Conservation (phyloP, 164 flowering plant species). For the Aristolochia californica region DNA sequence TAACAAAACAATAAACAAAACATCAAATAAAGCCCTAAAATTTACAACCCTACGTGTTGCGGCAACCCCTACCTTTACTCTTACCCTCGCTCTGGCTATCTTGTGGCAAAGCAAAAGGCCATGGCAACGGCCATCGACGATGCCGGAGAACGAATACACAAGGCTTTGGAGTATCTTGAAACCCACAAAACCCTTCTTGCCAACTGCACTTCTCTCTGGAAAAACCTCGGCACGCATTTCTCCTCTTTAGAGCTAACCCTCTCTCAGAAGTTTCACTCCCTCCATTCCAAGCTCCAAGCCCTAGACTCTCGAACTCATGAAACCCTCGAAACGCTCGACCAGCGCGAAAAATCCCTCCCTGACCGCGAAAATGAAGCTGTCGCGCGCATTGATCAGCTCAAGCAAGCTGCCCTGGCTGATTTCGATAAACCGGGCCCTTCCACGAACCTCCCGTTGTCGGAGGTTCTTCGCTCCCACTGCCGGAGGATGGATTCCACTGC, state of each 20-base stretch:
- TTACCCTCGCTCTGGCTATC: no score
- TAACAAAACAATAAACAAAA: no score
- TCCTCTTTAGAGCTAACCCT: conserved; percentile 28
- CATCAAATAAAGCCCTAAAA: no score
- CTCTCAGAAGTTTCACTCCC: conserved; percentile 19
- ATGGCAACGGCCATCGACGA: conserved; percentile 5
- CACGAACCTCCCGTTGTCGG: conserved; percentile 11
- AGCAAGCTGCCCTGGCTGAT: conserved; percentile 24
- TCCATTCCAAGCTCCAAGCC: conserved; percentile 33
- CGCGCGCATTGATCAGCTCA: conserved; percentile 23
- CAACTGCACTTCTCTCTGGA: conserved; percentile 32
- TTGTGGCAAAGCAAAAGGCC: neutral
- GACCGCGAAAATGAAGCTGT: conserved; percentile 30
- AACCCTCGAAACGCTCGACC: conserved; percentile 25
- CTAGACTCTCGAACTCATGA: conserved; percentile 24
- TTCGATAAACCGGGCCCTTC: conserved; percentile 12
- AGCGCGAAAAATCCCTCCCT: conserved; percentile 38
- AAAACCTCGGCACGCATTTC: conserved; percentile 33
- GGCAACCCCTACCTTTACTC: no score
- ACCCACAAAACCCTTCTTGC: conserved; percentile 25
- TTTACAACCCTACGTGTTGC: no score
- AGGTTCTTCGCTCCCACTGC: conserved; percentile 20
- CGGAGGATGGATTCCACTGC: conserved; percentile 34
- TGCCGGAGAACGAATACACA: neutral
- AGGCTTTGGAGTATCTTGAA: conserved; percentile 21